Conservation (phyloP, 208 protist species). For the Balamuthia mandrillaris region DNA sequence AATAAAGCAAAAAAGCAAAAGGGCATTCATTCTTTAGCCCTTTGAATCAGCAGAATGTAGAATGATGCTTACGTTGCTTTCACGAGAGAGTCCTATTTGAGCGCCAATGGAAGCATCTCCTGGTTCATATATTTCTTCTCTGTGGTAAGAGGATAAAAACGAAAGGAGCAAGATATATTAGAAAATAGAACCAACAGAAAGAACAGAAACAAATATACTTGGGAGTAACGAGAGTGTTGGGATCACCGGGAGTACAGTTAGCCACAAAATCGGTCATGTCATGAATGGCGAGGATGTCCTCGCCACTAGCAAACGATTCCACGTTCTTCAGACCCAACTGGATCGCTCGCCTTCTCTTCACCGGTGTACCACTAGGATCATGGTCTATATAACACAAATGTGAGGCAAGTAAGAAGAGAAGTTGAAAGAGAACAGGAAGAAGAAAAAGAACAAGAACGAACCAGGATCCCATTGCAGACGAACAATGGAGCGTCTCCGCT, state of each 20-base stretch:
- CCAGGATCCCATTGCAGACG: neutral
- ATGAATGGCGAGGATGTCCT: conserved; percentile 42
- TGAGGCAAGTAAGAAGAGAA: neutral
- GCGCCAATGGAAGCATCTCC: neutral
- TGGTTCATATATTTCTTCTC: neutral
- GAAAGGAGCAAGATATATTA: too few species aligned
- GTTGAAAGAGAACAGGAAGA: neutral
- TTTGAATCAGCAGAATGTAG: neutral
- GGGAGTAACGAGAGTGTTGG: neutral
- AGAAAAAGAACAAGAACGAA: neutral
- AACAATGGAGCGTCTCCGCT: neutral
- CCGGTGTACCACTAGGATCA: conserved; percentile 49
- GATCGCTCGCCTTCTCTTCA: conserved; percentile 39
- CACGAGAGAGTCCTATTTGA: neutral
- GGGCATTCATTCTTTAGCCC: neutral
- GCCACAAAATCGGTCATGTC: conserved; percentile 46
- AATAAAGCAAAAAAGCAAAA: too few species aligned
- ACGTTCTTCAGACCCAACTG: conserved; percentile 58
- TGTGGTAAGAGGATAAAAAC: neutral
- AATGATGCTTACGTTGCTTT: neutral
- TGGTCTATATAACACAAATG: neutral
- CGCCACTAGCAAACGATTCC: neutral
- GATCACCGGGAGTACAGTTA: neutral
- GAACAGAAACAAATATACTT: neutral
- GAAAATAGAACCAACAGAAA: too few species aligned